Percentiles rank a stretch among this genome's conserved stretches.
Conservation (phyloP, 495 filamentous ascomycete species). For the Tuber aestivum region DNA sequence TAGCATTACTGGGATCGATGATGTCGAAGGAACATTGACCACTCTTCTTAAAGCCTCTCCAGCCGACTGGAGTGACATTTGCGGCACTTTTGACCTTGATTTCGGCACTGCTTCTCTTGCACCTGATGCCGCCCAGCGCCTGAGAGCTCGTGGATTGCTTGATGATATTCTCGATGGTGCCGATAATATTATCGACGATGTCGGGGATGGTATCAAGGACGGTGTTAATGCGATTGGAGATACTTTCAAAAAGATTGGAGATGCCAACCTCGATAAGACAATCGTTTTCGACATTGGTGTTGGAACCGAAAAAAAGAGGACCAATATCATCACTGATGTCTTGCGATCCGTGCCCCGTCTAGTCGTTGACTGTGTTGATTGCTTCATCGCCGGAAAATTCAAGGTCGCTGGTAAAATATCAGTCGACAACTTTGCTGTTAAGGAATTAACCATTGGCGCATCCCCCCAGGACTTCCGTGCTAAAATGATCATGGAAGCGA, state of each 20-base stretch:
- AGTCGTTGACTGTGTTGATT: constrained; percentile 42
- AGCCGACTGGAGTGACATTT: constrained; percentile 42
- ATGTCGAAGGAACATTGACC: constrained; percentile 33
- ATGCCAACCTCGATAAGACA: constrained; percentile 17
- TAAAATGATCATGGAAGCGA: constrained; percentile 41
- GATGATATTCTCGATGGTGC: constrained; percentile 14
- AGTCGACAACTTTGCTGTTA: constrained; percentile 38
- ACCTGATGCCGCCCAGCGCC: constrained; percentile 10
- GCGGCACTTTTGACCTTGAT: constrained; percentile 42
- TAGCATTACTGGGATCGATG: constrained; percentile 39
- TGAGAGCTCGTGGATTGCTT: constrained; percentile 19
- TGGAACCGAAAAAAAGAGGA: constrained; percentile 21
- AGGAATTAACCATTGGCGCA: constrained; percentile 35
- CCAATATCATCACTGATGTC: constrained; percentile 32
- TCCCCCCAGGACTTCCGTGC: constrained; percentile 37
- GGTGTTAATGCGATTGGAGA: constrained; percentile 7
- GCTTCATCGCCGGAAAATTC: constrained; percentile 42
- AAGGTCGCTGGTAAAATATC: constrained; percentile 39
- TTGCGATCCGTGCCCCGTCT: constrained; percentile 19
- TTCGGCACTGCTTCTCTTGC: constrained; percentile 41
- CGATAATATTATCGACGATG: constrained; percentile 10
- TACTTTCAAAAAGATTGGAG: constrained; percentile 15
- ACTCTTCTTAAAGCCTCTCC: constrained; percentile 34
- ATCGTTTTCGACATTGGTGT: constrained; percentile 26
- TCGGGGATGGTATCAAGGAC: constrained; percentile 4